A percentile compares a stretch with the other conserved stretches of the same genome.
These are phyloP conservation scores for Sphaerobolus stellatus DNA, from an alignment of 1,284 basidiomycete species.

Conservation along the genomic window DNA sequence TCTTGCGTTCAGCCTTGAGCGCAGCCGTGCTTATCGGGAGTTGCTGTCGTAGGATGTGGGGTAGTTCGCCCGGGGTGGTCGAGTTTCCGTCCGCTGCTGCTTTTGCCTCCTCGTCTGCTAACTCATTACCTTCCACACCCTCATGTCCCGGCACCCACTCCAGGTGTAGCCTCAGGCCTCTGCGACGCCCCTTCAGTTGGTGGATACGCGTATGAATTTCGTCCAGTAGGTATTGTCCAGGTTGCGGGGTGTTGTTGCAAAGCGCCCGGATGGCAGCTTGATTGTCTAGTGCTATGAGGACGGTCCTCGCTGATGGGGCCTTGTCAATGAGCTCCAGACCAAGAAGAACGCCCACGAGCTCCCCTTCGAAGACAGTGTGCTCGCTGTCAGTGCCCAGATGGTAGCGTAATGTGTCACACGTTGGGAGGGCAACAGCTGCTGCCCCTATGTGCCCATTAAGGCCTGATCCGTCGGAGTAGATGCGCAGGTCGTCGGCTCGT, in stretches of 20 bases:
- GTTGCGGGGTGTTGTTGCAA: not conserved
- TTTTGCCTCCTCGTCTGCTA: conserved; percentile 22
- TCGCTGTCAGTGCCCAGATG: not conserved
- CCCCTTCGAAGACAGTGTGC: not conserved
- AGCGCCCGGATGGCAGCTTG: not conserved
- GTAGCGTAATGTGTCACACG: too few relatives aligned
- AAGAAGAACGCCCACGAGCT: not conserved
- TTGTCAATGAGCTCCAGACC: not conserved
- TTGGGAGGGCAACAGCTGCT: too few relatives aligned
- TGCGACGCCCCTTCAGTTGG: not conserved
- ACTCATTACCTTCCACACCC: conserved; percentile 21
- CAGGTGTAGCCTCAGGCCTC: not conserved
- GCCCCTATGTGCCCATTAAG: not conserved
- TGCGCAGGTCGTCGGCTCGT: not conserved
- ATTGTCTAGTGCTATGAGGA: not conserved
- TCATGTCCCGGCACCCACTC: conserved; percentile 21
- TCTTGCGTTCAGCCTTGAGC: too few relatives aligned
- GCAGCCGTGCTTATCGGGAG: too few relatives aligned
- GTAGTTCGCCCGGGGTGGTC: too few relatives aligned
- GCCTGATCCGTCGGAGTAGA: not conserved
- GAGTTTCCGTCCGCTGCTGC: too few relatives aligned
- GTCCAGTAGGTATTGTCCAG: not conserved
- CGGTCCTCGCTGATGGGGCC: not conserved
- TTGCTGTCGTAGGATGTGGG: too few relatives aligned
- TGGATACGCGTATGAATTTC: not conserved